Base-by-base conservation (phyloP, 1,284 basidiomycete genomes). In the Apiotrichum laibachii region DNA sequence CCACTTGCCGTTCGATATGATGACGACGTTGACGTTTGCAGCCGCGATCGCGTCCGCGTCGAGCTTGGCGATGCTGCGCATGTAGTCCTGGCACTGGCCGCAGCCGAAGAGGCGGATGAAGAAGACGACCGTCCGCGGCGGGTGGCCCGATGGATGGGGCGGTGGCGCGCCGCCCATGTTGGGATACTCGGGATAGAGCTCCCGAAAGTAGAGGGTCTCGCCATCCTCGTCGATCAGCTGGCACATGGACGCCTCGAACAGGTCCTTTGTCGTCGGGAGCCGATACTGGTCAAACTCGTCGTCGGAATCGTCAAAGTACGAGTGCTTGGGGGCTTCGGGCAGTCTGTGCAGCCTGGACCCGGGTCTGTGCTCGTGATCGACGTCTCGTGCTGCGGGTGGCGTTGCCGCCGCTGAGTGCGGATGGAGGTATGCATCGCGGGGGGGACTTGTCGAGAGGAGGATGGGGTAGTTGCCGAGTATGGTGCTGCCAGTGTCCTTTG, bases 11-110 rank as follows among this genome's bases (percentile, higher is more conserved):
- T 72, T 73, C 1, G 67, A 66, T 44, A 79, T 75, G 51, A 76
- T 62, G 8, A 75, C 66, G 1, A 77, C 70, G 19, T 68, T 59
- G 11, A 77, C 67, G 15, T 72, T 69, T 5, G 69, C 66, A 26
- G 64, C 65, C n/a, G 68, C 64, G n/a, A 78, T 53, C 4, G 67
- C 74, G 4, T 64, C 65, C 63, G 67, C 56, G 73, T 75, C 22
- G 73, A 64, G 16, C 31, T 26, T 22, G 6, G 26, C 22, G 11
- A 47, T 19, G 1, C 72, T 75, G 47, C 74, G 67, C 10, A 71
- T 75, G 50, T 73, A 79, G 50, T 79, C 75, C 60, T 78, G 76
- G 53, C 75, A 77, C 61, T 73, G 69, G 11, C 76, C 75, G 59
- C 77, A 78, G 72, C 73, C 76, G 63, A 77, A 77, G 57, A 71